These are phyloP conservation scores for Sisymbrium irio DNA, from an alignment of 345 rosid genomes.

Conservation along the genomic window DNA sequence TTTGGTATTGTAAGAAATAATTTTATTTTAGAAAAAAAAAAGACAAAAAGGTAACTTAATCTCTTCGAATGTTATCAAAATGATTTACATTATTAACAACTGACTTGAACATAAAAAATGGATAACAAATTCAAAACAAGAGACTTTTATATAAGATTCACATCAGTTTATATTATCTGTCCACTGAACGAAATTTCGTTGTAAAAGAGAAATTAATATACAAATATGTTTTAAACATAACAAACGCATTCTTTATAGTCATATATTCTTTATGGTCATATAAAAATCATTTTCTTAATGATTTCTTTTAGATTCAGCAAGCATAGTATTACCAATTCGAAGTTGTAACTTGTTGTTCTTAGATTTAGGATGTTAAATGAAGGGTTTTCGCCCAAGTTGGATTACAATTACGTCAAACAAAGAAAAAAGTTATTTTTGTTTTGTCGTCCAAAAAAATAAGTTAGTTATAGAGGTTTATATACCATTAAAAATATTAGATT, in stretches of 20 bases:
- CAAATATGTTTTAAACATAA: not conserved
- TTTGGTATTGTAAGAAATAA: not conserved
- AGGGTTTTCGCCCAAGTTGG: no score
- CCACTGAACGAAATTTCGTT: not conserved
- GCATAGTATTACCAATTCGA: not conserved
- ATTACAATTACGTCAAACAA: not conserved
- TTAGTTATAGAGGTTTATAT: not conserved
- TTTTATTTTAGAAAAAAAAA: not conserved
- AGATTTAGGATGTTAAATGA: no score
- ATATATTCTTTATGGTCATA: not conserved
- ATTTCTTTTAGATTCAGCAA: not conserved
- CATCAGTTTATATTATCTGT: not conserved
- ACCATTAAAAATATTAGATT: not conserved
- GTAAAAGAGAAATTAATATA: not conserved
- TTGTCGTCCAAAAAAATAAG: no score
- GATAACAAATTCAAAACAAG: not conserved
- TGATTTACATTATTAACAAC: not conserved
- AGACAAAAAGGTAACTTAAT: slow-evolving; percentile 2
- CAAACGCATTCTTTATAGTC: not conserved
- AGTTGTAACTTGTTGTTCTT: not conserved
- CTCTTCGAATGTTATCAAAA: not conserved
- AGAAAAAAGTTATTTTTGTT: no score
- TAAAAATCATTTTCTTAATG: not conserved
- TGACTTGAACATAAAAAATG: not conserved
- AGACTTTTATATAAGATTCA: not conserved